Evolutionary conservation across 192 early-diverging fungal species (phyloP), one percentile per base, ranked within the genome.

Genomic region (Rhizophlyctis rosea): DNA sequence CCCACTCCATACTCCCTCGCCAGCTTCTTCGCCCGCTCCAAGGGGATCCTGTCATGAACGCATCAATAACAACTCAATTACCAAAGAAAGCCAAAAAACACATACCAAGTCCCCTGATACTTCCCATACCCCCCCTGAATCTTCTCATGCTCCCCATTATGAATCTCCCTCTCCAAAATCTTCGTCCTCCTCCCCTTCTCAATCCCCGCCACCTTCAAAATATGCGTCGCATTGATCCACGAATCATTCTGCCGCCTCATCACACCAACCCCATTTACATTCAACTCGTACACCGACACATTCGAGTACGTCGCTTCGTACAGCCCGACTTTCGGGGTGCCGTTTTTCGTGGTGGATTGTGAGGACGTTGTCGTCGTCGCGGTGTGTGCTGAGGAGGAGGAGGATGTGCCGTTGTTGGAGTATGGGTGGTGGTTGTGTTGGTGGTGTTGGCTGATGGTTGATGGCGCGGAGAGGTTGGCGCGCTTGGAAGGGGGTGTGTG

Each of bases 81-180:
- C n/a, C n/a, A n/a, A n/a, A n/a, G n/a, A n/a, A n/a, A n/a, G n/a
- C n/a, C n/a, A n/a, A n/a, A 34, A 18, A 24, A 39, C 47, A 54
- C 67, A 44, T 54, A 82, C 80, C 80, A 82, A 24, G 80, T 82
- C 13, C 80, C 80, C 65, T 82, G 80, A 61, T 80, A 80, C 50
- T 79, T 77, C 13, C 80, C 80, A 61, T 69, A 81, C 14, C 80
- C 80, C 27, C 80, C 80, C 62, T 80, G 80, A 35, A 82, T 64
- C 59, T 82, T 82, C 47, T 82, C 80, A 54, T 70, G 68, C 47
- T 54, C 48, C n/a, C 51, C 65, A 16, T 61, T 30, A 50, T 75
- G 70, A 0, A 77, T 62, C 44, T 75, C 70, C 47, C 67, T 33
- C 55, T 81, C 79, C 53, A 83, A 55, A 34, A 83, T 68, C 59